Conservation (phyloP, 495 filamentous ascomycete genomes). For the Podospora anserina region DNA sequence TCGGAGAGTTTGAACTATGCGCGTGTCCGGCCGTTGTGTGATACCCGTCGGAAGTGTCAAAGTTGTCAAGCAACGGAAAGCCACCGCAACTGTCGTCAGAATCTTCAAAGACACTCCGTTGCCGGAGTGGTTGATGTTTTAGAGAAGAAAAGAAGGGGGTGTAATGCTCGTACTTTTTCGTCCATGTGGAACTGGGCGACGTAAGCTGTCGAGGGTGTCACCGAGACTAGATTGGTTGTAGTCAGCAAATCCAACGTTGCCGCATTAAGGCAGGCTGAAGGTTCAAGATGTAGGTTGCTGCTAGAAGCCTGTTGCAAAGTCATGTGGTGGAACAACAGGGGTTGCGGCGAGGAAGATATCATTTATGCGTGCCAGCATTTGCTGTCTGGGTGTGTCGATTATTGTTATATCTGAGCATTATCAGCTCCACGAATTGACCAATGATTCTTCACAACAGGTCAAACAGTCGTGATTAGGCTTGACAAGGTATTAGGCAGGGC, state of each 20-base stretch:
- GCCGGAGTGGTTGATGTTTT: background rate
- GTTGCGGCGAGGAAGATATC: background rate
- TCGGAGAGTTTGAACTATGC: background rate
- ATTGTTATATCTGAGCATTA: background rate
- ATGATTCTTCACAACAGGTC: background rate
- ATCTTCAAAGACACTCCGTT: background rate
- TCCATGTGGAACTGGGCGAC: background rate
- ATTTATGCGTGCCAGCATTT: background rate
- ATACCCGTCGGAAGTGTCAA: conserved; percentile 2
- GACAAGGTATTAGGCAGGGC: background rate
- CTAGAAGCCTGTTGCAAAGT: no score
- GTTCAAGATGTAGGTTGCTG: no score
- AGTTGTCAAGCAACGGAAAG: conserved; percentile 4
- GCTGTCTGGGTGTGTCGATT: background rate
- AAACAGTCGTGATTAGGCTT: background rate
- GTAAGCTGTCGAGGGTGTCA: no score
- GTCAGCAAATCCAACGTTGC: no score
- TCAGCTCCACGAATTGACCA: background rate
- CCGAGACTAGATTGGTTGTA: no score
- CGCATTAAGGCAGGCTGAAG: no score
- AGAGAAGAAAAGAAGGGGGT: background rate
- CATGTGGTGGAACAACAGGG: no score
- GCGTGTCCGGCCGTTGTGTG: background rate
- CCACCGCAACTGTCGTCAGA: background rate
- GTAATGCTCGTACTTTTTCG: background rate